Percentiles rank a stretch among this genome's conserved stretches.
phyloP scores from a whole-genome alignment of 2,329 filamentous ascomycete species.

The Phaeosphaeriaceae sp. region DNA sequence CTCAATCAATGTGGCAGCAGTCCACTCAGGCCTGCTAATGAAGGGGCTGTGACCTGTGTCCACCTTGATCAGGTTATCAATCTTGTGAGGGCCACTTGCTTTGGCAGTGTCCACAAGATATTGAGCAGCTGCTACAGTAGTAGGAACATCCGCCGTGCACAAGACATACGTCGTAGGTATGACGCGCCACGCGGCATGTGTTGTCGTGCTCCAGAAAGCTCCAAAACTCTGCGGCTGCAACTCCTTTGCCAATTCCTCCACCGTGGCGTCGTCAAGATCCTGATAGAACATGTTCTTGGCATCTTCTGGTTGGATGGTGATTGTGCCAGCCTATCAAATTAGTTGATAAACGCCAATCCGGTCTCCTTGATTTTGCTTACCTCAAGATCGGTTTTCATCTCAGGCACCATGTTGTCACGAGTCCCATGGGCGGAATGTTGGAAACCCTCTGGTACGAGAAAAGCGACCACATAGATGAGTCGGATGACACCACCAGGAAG shows the following conservation, averaged over 20 bases:
- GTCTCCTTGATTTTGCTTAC: background rate
- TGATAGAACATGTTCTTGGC: constrained; percentile 18
- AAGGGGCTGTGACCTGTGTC: constrained; percentile 17
- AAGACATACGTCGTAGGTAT: constrained; percentile 20
- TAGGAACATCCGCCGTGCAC: constrained; percentile 9
- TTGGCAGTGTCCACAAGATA: constrained; percentile 15
- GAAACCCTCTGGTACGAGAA: constrained; percentile 14
- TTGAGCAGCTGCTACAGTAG: constrained; percentile 11
- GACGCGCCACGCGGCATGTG: constrained; percentile 18
- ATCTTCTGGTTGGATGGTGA: constrained; percentile 5
- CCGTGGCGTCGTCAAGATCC: constrained; percentile 5
- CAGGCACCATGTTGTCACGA: background rate
- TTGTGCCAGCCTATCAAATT: constrained; percentile 4
- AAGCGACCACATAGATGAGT: constrained; percentile 15
- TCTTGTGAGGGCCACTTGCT: constrained; percentile 7
- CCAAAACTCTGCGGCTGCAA: constrained; percentile 15
- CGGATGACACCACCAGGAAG: constrained; percentile 15
- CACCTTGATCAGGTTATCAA: constrained; percentile 14
- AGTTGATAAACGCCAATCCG: background rate
- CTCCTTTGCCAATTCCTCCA: constrained; percentile 5
- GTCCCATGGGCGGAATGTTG: constrained; percentile 9
- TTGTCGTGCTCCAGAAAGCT: constrained; percentile 14
- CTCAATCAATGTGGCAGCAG: background rate
- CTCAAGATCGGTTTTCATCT: constrained; percentile 14
- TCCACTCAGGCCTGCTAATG: constrained; percentile 16